Base-by-base conservation (phyloP, 2,329 filamentous ascomycete species). In the Penicillium palitans region DNA sequence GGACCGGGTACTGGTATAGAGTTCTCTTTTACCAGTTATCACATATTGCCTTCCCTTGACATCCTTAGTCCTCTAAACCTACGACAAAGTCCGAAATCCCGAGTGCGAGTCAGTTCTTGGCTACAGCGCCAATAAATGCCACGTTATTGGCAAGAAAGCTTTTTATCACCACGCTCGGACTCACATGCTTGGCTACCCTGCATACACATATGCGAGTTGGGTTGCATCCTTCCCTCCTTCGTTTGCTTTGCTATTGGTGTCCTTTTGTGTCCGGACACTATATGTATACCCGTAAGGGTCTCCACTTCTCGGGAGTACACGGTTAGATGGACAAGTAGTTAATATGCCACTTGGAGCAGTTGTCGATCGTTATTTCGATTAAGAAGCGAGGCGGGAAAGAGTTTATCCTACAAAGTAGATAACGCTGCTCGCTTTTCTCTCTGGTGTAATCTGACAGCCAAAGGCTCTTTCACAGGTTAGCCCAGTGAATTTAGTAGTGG, bases 141-240 rank as follows among this genome's bases (percentile, higher is more conserved):
- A 49, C 19, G 53, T n/a, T 19, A 59, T 62, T 61, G 62, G 47
- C 58, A 62, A 33, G 12, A 54, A 62, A 64, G 55, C 62, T 61
- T 59, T 37, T 62, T 39, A 13, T 39, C 21, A 49, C 55, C 21
- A 9, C 35, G 48, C 37, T 45, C 39, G 19, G 46, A 51, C 29
- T 31, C 29, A 7, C 19, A 45, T n/a, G 15, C 49, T 52, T 45
- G 40, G 31, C 17, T 12, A 15, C 15, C 25, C 24, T 33, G 17
- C 25, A 31, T 15, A 33, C 31, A 33, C 29, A 27, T 42, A 19
- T 24, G 10, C 12, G 19, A 29, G 17, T 40, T 42, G 40, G 46
- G 50, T 29, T 37, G 42, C 12, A 41, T 6, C 13, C 40, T 45
- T 51, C 13, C 40, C 39, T 53, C 8, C n/a, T 51, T 44, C 46